Percentiles rank a stretch among this genome's conserved stretches.
These are phyloP conservation scores for Coprinopsis cinerea DNA, from an alignment of 768 basidiomycete genomes.

Conservation along the genomic window DNA sequence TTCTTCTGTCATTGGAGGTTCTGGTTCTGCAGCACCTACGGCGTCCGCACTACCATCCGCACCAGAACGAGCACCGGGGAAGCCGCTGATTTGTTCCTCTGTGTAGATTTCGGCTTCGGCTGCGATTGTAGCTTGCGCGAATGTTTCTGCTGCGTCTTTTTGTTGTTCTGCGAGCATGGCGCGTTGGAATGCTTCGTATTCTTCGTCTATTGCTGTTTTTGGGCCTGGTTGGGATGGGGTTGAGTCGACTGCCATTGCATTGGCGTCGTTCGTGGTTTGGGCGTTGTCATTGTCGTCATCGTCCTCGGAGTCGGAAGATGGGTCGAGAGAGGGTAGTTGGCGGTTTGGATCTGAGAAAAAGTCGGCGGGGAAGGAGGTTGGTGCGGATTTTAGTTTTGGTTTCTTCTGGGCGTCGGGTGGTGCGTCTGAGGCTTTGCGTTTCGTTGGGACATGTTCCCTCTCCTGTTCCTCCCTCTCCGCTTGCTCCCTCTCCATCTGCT, in stretches of 20 bases:
- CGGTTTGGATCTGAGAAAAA: slow-evolving; percentile 80
- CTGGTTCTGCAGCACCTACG: slow-evolving; percentile 24
- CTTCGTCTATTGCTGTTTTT: slow-evolving; percentile 48
- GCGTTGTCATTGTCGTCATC: slow-evolving; percentile 22
- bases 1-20: slow-evolving; percentile 23
- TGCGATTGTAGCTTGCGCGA: slow-evolving; percentile 63
- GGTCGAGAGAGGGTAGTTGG: slow-evolving; percentile 29
- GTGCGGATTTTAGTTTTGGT: slow-evolving; percentile 7
- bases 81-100: slow-evolving; percentile 6
- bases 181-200: slow-evolving; percentile 70
- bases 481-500: slow-evolving; percentile 25
- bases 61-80: neutral
- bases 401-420: slow-evolving; percentile 16
- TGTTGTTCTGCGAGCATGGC: slow-evolving; percentile 39
- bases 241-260: slow-evolving; percentile 9
- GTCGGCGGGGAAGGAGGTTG: slow-evolving; percentile 46
- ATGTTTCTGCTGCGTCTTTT: slow-evolving; percentile 37
- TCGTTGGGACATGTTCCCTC: slow-evolving; percentile 10
- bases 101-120: slow-evolving; percentile 55
- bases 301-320: slow-evolving; percentile 40
- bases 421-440: slow-evolving; percentile 19
- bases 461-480: slow-evolving; percentile 13
- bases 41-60: slow-evolving; percentile 27
- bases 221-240: slow-evolving; percentile 15
- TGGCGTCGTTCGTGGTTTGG: neutral